These are phyloP conservation scores for Cerrena zonata DNA, from an alignment of 1,284 basidiomycete genomes.

Conservation along the genomic window DNA sequence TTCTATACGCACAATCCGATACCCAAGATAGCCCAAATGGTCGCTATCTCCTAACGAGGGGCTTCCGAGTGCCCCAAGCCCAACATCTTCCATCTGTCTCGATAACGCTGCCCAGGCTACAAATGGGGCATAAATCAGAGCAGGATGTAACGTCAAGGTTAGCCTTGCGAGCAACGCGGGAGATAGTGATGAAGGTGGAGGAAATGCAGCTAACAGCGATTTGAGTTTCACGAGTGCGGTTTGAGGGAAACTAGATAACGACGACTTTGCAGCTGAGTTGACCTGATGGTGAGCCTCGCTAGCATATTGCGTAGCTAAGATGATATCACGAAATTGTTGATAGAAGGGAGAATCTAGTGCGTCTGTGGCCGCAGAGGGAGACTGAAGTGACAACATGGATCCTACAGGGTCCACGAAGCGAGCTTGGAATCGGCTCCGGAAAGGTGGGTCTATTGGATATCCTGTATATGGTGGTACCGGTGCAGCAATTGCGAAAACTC, in stretches of 20 bases:
- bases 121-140: conserved; percentile 46
- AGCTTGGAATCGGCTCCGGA: conserved; percentile 63
- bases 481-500: conserved; percentile 59
- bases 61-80: conserved; percentile 47
- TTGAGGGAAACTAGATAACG: conserved; percentile 57
- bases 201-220: conserved; percentile 41
- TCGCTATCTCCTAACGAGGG: conserved; percentile 40
- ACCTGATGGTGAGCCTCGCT: conserved; percentile 49
- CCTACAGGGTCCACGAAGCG: conserved; percentile 59
- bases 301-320: conserved; percentile 56
- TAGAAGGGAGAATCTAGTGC: conserved; percentile 24
- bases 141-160: conserved; percentile 51
- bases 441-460: conserved; percentile 62
- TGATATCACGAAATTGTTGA: conserved; percentile 45
- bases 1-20: conserved; percentile 37
- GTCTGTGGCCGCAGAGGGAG: conserved; percentile 5
- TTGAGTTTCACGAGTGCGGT: conserved; percentile 51
- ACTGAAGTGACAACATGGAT: conserved; percentile 43
- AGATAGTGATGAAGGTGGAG: conserved; percentile 33
- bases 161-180: conserved; percentile 48
- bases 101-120: conserved; percentile 57
- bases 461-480: conserved; percentile 64
- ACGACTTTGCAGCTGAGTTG: conserved; percentile 44
- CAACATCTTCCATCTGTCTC: conserved; percentile 46
- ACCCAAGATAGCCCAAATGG: conserved; percentile 47